Evolutionary conservation across 2,329 filamentous ascomycete genomes (phyloP).

Genomic region (Neophaeococcomyces mojaviensis): DNA sequence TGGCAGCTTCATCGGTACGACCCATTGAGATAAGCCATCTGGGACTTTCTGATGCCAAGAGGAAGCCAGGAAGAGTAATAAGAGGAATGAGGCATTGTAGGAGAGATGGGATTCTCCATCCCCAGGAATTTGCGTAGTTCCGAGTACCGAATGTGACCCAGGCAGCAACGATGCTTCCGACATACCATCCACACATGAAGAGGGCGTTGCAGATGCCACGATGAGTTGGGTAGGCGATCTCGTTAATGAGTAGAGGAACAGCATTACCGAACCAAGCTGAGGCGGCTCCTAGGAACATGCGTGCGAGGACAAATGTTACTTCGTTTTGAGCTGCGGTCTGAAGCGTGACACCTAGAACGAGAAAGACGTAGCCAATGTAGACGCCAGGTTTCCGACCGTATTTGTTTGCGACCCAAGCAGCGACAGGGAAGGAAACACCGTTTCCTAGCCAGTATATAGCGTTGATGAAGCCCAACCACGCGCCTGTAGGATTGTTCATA

Average conservation of each 20-base stretch:
- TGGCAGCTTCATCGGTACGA: conserved; percentile 20
- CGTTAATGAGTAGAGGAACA: conserved; percentile 36
- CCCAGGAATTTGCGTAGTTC: conserved; percentile 5
- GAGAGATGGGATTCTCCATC: conserved; percentile 23
- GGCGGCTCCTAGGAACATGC: conserved; percentile 32
- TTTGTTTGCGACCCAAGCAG: conserved; percentile 29
- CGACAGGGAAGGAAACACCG: conserved; percentile 25
- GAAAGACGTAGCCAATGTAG: conserved; percentile 28
- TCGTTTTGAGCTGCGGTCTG: conserved; percentile 26
- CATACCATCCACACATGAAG: conserved; percentile 32
- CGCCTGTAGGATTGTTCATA: conserved; percentile 25
- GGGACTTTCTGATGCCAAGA: conserved; percentile 14
- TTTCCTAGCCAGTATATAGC: conserved; percentile 26
- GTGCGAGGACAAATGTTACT: conserved; percentile 29
- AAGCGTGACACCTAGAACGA: conserved; percentile 25
- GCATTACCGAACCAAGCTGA: conserved; percentile 29
- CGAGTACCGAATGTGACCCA: conserved; percentile 25
- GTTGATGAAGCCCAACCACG: conserved; percentile 28
- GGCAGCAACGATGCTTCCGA: conserved; percentile 24
- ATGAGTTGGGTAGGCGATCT: conserved; percentile 38
- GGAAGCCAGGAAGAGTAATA: conserved; percentile 18
- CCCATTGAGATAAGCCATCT: conserved; percentile 20
- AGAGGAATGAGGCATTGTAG: conserved; percentile 19
- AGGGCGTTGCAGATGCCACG: conserved; percentile 29
- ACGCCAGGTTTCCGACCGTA: conserved; percentile 30